Conservation (phyloP, 2,329 filamentous ascomycete species). For the Xylariaceae sp. region DNA sequence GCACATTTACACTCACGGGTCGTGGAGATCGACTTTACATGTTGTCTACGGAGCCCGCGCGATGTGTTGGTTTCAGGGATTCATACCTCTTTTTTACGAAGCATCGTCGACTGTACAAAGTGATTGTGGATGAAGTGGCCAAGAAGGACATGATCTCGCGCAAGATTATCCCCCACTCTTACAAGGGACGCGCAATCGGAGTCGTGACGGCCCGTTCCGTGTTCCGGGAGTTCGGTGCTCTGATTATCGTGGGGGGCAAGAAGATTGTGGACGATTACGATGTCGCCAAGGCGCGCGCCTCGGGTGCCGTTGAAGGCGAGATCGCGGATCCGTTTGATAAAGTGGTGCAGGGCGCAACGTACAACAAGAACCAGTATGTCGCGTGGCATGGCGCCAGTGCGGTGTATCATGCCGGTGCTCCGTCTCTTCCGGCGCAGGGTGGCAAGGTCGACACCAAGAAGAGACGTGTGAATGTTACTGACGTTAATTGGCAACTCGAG, state of each 20-base stretch:
- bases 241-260: conserved; percentile 87
- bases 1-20: conserved; percentile 85
- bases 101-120: conserved; percentile 93
- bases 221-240: conserved; percentile 91
- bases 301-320: conserved; percentile 81
- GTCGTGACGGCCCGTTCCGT: conserved; percentile 95
- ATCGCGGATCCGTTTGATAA: conserved; percentile 85
- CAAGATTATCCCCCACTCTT: conserved; percentile 93
- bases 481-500: conserved; percentile 94
- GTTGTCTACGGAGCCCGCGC: conserved; percentile 94
- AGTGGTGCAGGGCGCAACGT: conserved; percentile 72
- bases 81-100: conserved; percentile 99
- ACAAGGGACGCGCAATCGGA: conserved; percentile 96
- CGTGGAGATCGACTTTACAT: conserved; percentile 88
- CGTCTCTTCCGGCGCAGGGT: conserved; percentile 67
- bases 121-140: conserved; percentile 95
- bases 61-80: conserved; percentile 94
- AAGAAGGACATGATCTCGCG: conserved; percentile 95
- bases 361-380: conserved; percentile 98
- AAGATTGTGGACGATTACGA: conserved; percentile 87
- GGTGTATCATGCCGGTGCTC: conserved; percentile 82
- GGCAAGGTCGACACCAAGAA: conserved; percentile 80
- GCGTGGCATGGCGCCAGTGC: conserved; percentile 96
- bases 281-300: conserved; percentile 65
- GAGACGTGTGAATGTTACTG: conserved; percentile 80